phyloP scores from a whole-genome alignment of 2,329 filamentous ascomycete genomes.

The Trichoderma sp. region DNA sequence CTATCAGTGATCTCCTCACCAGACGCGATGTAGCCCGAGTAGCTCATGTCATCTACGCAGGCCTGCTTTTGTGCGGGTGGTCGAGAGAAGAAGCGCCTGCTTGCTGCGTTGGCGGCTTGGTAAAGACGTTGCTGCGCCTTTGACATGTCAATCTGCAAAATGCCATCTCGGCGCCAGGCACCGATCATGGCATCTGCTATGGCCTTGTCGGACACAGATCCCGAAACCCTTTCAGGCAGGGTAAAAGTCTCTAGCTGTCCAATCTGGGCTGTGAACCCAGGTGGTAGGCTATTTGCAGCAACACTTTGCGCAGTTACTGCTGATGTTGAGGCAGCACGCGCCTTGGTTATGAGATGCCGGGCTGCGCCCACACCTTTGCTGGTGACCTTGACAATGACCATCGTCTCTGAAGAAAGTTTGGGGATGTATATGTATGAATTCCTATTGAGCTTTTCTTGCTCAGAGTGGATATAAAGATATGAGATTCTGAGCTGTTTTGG shows the following conservation, averaged over 20 bases:
- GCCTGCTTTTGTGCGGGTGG: conserved; percentile 42
- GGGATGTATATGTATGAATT: not conserved
- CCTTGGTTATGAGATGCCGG: conserved; percentile 7
- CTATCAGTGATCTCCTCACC: conserved; percentile 52
- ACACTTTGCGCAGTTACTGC: not conserved
- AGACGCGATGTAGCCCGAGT: conserved; percentile 52
- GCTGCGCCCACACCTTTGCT: not conserved
- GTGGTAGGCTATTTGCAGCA: conserved; percentile 31
- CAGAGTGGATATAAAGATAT: not conserved
- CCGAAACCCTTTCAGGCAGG: conserved; percentile 43
- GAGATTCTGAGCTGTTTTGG: not conserved
- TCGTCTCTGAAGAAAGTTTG: not conserved
- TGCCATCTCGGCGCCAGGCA: conserved; percentile 49
- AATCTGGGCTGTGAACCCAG: conserved; percentile 32
- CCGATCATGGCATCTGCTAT: conserved; percentile 45
- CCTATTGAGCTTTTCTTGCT: not conserved
- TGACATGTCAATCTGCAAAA: conserved; percentile 49
- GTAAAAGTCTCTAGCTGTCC: conserved; percentile 44
- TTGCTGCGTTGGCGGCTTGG: conserved; percentile 40
- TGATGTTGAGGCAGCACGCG: conserved; percentile 14
- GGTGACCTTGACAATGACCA: conserved; percentile 7
- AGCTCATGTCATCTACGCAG: conserved; percentile 49
- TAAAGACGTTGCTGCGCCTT: conserved; percentile 40
- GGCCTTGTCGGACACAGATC: conserved; percentile 37
- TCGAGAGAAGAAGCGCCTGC: conserved; percentile 44